These are phyloP conservation scores for Flaveria trinervia DNA, from an alignment of 129 eudicot species.

Conservation along the genomic window DNA sequence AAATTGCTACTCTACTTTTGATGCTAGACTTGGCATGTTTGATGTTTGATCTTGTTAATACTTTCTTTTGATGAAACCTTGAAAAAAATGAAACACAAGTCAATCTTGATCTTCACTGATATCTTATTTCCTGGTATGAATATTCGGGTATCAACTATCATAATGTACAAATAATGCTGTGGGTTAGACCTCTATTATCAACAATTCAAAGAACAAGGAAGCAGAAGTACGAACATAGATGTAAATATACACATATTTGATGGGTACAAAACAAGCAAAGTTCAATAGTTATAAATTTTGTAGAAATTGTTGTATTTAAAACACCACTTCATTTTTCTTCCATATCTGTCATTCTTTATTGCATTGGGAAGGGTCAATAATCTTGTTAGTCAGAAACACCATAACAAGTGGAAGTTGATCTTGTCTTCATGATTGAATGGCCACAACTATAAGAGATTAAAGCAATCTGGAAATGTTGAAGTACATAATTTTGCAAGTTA, in stretches of 20 bases:
- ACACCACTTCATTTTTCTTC: too few species aligned
- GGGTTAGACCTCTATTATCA: not conserved
- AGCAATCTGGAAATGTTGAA: not conserved
- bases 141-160: not conserved
- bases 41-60: too few species aligned
- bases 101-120: not conserved
- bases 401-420: too few species aligned
- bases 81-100: too few species aligned
- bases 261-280: not conserved
- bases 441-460: too few species aligned
- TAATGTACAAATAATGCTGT: slow-evolving; percentile 2
- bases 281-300: not conserved
- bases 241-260: too few species aligned
- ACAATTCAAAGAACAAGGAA: not conserved
- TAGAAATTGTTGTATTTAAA: not conserved
- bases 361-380: too few species aligned
- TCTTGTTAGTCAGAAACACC: too few species aligned
- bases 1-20: not conserved
- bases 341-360: too few species aligned
- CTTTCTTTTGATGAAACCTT: too few species aligned
- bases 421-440: too few species aligned
- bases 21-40: not conserved
- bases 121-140: not conserved
- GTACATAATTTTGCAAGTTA: not conserved
- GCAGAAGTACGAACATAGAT: too few species aligned